These are phyloP conservation scores for Cladosporium sp. DNA, from an alignment of 2,329 filamentous ascomycete species.

Conservation along the genomic window DNA sequence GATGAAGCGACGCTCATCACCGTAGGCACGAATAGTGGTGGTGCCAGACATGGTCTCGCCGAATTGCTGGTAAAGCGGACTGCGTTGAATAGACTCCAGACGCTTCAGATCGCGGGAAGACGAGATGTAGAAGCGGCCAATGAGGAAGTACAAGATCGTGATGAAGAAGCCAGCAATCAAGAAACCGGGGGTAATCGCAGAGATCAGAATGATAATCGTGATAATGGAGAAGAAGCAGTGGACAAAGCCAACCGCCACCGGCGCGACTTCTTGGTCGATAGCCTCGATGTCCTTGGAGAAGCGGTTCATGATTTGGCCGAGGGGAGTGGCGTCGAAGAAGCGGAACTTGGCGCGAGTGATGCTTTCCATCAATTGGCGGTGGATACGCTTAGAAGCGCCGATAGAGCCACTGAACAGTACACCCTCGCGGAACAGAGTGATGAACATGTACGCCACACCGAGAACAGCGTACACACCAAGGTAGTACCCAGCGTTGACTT, in stretches of 20 bases:
- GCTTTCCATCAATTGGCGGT: conserved; percentile 73
- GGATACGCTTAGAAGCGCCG: conserved; percentile 81
- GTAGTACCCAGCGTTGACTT: conserved; percentile 83
- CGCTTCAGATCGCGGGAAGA: conserved; percentile 95
- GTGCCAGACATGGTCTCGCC: conserved; percentile 93
- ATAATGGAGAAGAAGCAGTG: conserved; percentile 70
- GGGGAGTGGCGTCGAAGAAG: conserved; percentile 94
- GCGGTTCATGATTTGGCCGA: conserved; percentile 95
- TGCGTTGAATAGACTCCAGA: conserved; percentile 89
- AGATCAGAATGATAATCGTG: conserved; percentile 86
- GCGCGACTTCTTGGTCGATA: conserved; percentile 92
- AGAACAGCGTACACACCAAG: conserved; percentile 79
- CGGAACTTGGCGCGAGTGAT: conserved; percentile 91
- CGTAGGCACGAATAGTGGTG: conserved; percentile 94
- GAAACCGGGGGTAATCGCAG: conserved; percentile 86
- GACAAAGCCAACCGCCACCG: conserved; percentile 77
- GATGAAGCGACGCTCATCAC: conserved; percentile 90
- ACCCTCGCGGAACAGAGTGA: conserved; percentile 79
- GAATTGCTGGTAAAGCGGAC: conserved; percentile 95
- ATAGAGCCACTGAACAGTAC: conserved; percentile 93
- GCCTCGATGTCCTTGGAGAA: conserved; percentile 98
- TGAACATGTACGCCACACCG: conserved; percentile 73
- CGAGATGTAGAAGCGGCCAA: conserved; percentile 85
- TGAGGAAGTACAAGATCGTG: conserved; percentile 74
- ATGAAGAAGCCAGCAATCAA: conserved; percentile 86